Evolutionary conservation across 148 eudicot species (phyloP).

Genomic region (Chenopodium berlandieri): DNA sequence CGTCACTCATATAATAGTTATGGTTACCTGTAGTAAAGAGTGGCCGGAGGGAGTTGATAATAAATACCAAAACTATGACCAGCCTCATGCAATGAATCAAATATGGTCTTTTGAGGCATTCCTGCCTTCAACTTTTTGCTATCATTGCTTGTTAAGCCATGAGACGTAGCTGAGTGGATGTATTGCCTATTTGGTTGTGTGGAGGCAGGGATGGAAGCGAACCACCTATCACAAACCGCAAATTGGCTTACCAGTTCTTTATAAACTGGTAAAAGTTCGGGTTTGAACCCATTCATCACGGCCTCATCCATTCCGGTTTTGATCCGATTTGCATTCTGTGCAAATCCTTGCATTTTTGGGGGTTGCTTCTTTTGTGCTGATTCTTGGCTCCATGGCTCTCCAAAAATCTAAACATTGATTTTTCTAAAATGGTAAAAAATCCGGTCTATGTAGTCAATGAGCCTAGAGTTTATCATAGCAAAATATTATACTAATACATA

Average conservation of each 20-base stretch:
- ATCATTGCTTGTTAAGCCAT: constrained; percentile 55
- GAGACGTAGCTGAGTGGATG: constrained; percentile 77
- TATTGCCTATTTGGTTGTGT: constrained; percentile 74
- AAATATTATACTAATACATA: too few relatives aligned
- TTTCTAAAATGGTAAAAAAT: too few relatives aligned
- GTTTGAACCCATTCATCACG: constrained; percentile 80
- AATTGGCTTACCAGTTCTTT: constrained; percentile 61
- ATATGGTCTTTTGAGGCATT: constrained; percentile 71
- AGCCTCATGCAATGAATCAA: constrained; percentile 67
- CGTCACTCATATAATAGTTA: too few relatives aligned
- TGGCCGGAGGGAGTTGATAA: constrained; percentile 62
- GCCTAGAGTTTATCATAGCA: too few relatives aligned
- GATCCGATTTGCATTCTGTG: constrained; percentile 52
- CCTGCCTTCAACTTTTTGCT: constrained; percentile 50
- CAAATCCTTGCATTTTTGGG: constrained; percentile 73
- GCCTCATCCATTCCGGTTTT: constrained; percentile 45
- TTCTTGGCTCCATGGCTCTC: constrained; percentile 46
- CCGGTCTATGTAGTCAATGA: too few relatives aligned
- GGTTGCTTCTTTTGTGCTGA: constrained; percentile 25
- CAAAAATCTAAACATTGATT: constrained; percentile 36
- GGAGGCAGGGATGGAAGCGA: constrained; percentile 60
- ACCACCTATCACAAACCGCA: constrained; percentile 78
- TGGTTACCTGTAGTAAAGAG: constrained; percentile 66
- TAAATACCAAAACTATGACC: constrained; percentile 65
- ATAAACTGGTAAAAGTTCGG: constrained; percentile 64